phyloP scores from a whole-genome alignment of 139 green algal genomes.

The Choricystis sp. region DNA sequence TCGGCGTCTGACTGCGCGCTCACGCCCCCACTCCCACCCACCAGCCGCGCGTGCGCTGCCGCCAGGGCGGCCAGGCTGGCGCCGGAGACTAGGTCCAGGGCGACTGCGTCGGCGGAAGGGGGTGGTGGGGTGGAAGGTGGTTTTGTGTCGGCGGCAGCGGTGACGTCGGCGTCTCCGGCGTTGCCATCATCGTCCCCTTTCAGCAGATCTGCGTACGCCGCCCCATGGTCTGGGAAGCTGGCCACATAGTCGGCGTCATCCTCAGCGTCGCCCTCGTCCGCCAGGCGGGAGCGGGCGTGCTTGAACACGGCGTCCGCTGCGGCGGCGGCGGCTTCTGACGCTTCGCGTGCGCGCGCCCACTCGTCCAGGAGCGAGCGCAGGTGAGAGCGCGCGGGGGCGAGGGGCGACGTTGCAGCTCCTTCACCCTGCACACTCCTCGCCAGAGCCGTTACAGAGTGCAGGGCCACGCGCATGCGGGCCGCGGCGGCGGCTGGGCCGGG shows the following conservation, averaged over 20 bases:
- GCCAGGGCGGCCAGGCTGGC: not conserved
- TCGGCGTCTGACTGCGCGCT: constrained; percentile 11
- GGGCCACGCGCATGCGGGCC: constrained; percentile 18
- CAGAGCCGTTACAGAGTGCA: not conserved
- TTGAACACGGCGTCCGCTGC: not conserved
- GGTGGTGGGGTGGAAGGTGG: no score
- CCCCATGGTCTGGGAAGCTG: constrained; percentile 45
- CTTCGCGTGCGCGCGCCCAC: not conserved
- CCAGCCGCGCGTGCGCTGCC: not conserved
- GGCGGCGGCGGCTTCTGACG: not conserved
- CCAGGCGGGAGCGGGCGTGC: not conserved
- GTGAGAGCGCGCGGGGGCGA: not conserved
- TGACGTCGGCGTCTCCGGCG: not conserved
- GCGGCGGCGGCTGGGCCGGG: no score
- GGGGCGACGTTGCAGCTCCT: not conserved
- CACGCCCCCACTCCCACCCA: not conserved
- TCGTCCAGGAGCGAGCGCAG: not conserved
- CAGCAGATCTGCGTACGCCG: constrained; percentile 53
- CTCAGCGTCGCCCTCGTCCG: constrained; percentile 17
- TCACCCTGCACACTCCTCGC: no score
- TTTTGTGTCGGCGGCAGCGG: not conserved
- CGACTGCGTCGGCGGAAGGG: no score
- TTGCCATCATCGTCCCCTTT: constrained; percentile 18
- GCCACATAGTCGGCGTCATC: constrained; percentile 44
- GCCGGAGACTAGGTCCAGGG: no score